phyloP scores from a whole-genome alignment of 139 green algal genomes.

The Chlamydomonas schloesseri region DNA sequence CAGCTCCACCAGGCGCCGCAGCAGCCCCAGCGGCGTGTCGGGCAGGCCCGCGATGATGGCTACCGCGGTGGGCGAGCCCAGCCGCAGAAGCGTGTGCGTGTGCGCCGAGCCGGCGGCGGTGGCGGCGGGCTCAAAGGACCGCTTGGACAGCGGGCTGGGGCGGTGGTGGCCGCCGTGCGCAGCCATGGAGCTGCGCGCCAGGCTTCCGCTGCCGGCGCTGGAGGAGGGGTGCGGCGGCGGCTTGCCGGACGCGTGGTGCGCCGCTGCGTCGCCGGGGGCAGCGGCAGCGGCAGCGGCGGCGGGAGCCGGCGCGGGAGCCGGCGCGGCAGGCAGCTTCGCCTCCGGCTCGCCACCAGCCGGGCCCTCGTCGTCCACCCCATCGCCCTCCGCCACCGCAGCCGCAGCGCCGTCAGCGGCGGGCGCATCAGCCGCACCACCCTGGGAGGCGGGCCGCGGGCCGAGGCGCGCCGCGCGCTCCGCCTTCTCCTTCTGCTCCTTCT shows the following conservation, averaged over 20 bases:
- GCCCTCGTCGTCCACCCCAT: not conserved
- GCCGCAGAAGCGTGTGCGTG: slow-evolving; percentile 11
- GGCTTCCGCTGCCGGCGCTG: too few species aligned
- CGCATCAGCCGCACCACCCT: not conserved
- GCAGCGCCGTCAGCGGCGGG: not conserved
- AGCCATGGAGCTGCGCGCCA: too few species aligned
- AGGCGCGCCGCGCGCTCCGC: not conserved
- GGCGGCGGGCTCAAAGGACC: not conserved
- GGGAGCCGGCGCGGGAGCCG: too few species aligned
- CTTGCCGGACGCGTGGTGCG: not conserved
- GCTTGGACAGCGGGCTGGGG: slow-evolving; percentile 18
- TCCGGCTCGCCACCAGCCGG: not conserved
- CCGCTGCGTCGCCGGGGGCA: too few species aligned
- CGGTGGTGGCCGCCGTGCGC: not conserved
- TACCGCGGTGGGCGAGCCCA: not conserved
- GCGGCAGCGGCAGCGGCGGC: too few species aligned
- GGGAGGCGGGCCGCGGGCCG: too few species aligned
- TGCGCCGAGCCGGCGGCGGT: not conserved
- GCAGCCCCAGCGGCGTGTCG: slow-evolving; percentile 74
- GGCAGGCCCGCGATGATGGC: slow-evolving; percentile 66
- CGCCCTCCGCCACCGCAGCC: too few species aligned
- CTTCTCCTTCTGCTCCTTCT: too few species aligned
- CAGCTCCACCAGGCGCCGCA: slow-evolving; percentile 77
- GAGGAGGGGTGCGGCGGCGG: not conserved
- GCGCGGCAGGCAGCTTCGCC: too few species aligned